Percentiles rank a stretch among this genome's conserved stretches.
phyloP scores from a whole-genome alignment of 2,329 filamentous ascomycete species.

The Trichoderma semiorbis region DNA sequence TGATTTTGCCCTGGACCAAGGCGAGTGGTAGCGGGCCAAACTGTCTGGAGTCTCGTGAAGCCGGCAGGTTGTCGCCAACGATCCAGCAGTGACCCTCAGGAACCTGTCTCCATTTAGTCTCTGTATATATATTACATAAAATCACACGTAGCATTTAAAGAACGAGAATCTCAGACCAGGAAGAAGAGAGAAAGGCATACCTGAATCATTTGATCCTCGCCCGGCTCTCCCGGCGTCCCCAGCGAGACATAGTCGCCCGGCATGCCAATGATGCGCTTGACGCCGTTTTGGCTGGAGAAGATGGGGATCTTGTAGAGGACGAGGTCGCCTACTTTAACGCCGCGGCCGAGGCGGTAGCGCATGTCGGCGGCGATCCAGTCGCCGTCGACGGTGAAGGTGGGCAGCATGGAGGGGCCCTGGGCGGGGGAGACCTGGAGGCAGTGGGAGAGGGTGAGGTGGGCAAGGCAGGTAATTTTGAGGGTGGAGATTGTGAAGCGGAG shows the following conservation, averaged over 20 bases:
- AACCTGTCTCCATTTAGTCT: constrained; percentile 53
- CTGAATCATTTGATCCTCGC: constrained; percentile 59
- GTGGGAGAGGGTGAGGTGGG: constrained; percentile 53
- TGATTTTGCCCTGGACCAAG: constrained; percentile 77
- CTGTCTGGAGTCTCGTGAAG: constrained; percentile 79
- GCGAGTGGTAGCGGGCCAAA: constrained; percentile 86
- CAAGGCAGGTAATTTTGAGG: constrained; percentile 40
- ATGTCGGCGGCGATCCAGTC: constrained; percentile 69
- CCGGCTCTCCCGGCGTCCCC: constrained; percentile 53
- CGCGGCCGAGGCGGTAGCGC: constrained; percentile 64
- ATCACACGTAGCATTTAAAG: not conserved
- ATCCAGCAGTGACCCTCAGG: constrained; percentile 91
- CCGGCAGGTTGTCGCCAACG: constrained; percentile 79
- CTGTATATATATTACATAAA: not conserved
- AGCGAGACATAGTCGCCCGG: constrained; percentile 72
- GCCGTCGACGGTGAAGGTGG: constrained; percentile 67
- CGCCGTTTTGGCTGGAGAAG: constrained; percentile 55
- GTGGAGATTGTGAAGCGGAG: constrained; percentile 35
- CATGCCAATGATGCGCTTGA: constrained; percentile 78
- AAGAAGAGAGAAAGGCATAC: constrained; percentile 39
- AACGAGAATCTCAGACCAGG: not conserved
- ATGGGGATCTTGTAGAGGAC: constrained; percentile 75
- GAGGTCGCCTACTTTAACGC: constrained; percentile 72
- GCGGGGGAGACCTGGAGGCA: constrained; percentile 57
- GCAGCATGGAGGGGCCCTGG: constrained; percentile 82